Evolutionary conservation across 495 filamentous ascomycete species (phyloP).

Genomic region (Trichodelitschia bisporula): DNA sequence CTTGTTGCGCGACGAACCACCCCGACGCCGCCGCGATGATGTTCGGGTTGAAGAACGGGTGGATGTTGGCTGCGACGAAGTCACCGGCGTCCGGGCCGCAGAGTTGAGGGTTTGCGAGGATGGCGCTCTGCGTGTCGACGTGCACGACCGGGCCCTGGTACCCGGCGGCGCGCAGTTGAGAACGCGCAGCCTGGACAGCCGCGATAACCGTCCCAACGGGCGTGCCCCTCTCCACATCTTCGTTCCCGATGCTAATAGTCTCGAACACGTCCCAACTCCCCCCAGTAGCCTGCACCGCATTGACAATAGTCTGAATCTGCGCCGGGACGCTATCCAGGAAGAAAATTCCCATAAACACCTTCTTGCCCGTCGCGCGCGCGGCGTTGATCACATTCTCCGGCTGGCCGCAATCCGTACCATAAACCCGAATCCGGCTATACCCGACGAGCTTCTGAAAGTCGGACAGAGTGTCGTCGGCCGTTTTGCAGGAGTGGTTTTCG

Average conservation of each 20-base stretch:
- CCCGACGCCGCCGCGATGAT: constrained; percentile 33
- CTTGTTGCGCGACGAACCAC: constrained; percentile 29
- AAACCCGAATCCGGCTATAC: constrained; percentile 45
- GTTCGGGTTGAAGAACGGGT: constrained; percentile 58
- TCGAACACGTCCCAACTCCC: constrained; percentile 39
- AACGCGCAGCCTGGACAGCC: constrained; percentile 30
- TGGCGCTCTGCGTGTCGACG: constrained; percentile 50
- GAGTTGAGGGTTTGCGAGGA: constrained; percentile 37
- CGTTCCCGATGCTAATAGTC: constrained; percentile 59
- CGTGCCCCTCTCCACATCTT: constrained; percentile 41
- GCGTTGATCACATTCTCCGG: constrained; percentile 31
- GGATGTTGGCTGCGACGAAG: constrained; percentile 57
- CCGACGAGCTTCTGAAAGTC: constrained; percentile 30
- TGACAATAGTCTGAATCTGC: constrained; percentile 26
- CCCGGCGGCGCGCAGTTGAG: constrained; percentile 29
- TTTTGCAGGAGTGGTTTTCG: constrained; percentile 44
- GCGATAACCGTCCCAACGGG: constrained; percentile 24
- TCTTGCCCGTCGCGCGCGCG: constrained; percentile 29
- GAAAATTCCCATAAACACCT: constrained; percentile 51
- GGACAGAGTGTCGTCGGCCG: constrained; percentile 27
- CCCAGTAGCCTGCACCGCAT: constrained; percentile 21
- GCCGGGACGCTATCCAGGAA: constrained; percentile 29
- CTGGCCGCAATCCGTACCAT: constrained; percentile 61
- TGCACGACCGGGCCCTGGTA: constrained; percentile 54
- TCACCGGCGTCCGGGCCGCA: constrained; percentile 53